Evolutionary conservation across 495 filamentous ascomycete genomes (phyloP), one percentile per base, ranked within the genome.

Genomic region (Tuber brumale): DNA sequence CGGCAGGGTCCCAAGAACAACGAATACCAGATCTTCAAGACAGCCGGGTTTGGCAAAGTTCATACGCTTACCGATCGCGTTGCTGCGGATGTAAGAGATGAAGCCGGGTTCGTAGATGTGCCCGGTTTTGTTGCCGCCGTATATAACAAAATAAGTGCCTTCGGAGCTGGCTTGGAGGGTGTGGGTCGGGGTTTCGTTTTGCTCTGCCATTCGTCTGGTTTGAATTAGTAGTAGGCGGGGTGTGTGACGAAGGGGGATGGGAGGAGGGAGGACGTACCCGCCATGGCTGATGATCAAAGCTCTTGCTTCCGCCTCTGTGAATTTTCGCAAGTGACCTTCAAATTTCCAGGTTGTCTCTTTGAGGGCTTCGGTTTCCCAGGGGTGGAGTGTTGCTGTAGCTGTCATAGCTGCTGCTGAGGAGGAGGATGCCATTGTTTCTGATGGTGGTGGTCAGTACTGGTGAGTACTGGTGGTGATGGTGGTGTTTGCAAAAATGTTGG

Each of bases 391-490:
- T 14, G 57, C 10, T 9, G 23, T 31, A 31, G 57, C n/a, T 31
- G 57, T 6, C 12, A 9, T 6, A 31, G 57, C 10, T 66, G 57
- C n/a, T 66, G 57, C 27, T 14, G 57, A 31, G 57, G 51, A 61
- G n/a, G 57, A 66, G 57, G 57, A 66, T 16, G 57, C 57, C 57
- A 66, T 66, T 66, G 57, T 31, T 31, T 66, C n/a, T 66, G 57
- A 31, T 66, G n/a, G 12, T 66, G 57, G 27, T 31, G 10, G 57
- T 39, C 37, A 4, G 37, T 39, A 39, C 37, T 39, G 37, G 37
- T 39, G 37, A 4, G n/a, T n/a, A n/a, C n/a, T 57, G 48, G 21
- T n/a, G 18, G 18, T 48, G 5, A 19, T 23, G 21, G 46, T 48
- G 46, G 21, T 66, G 57, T 66, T 31, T 66, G 57, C 4, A 31